Conservation (phyloP, 2,329 filamentous ascomycete genomes). For the Penicillium sp. region DNA sequence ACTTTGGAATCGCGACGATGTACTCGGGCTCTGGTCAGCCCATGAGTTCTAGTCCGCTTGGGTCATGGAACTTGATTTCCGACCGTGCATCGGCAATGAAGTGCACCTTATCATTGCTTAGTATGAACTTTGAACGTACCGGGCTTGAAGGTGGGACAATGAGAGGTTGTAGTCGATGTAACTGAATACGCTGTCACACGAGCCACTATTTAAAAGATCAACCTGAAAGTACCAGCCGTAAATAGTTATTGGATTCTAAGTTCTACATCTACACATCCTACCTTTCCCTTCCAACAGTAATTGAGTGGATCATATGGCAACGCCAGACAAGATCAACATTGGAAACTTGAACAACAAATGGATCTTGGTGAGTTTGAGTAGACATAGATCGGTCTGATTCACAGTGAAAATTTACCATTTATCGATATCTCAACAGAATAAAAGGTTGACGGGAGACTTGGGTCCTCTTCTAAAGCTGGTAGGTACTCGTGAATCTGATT, state of each 20-base stretch:
- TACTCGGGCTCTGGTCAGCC: no score
- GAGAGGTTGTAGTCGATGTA: not conserved
- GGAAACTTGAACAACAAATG: not conserved
- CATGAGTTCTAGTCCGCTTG: not conserved
- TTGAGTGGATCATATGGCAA: not conserved
- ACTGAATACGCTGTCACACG: not conserved
- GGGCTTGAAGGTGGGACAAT: not conserved
- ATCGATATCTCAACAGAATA: not conserved
- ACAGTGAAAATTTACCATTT: not conserved
- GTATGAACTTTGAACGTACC: no score
- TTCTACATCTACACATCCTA: no score
- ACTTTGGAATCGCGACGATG: no score
- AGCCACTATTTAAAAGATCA: no score
- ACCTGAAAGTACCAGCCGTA: not conserved
- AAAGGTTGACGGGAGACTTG: not conserved
- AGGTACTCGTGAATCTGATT: no score
- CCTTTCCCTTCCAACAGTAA: no score
- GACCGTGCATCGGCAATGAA: no score
- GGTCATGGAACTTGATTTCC: not conserved
- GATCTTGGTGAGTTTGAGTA: not conserved
- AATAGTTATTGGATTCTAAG: no score
- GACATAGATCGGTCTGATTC: not conserved
- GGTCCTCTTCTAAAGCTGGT: not conserved
- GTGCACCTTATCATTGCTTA: no score
- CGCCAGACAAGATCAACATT: not conserved